These are phyloP conservation scores for Petunia hybrid DNA, from an alignment of 305 asterid species.

Conservation along the genomic window DNA sequence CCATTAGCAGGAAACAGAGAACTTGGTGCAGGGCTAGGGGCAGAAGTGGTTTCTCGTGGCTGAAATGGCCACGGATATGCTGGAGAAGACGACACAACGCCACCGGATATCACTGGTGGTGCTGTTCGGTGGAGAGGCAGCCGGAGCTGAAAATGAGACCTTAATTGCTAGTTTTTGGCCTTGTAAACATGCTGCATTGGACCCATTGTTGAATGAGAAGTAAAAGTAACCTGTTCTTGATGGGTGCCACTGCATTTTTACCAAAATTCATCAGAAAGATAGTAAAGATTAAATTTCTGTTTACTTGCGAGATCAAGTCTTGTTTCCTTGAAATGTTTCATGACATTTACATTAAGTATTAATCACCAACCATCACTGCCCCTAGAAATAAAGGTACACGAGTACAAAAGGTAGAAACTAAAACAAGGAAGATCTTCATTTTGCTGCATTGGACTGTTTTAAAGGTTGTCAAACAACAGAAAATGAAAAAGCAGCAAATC, in stretches of 20 bases:
- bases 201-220: slow-evolving; percentile 84
- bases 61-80: slow-evolving; percentile 74
- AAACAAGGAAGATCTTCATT: slow-evolving; percentile 12
- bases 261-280: not conserved
- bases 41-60: slow-evolving; percentile 45
- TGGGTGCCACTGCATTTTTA: slow-evolving; percentile 73
- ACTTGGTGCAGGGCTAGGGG: slow-evolving; percentile 56
- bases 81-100: slow-evolving; percentile 64
- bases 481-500: not conserved
- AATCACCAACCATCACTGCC: not conserved
- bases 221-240: slow-evolving; percentile 80
- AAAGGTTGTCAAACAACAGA: slow-evolving; percentile 13
- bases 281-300: not conserved
- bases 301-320: not conserved
- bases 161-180: slow-evolving; percentile 75
- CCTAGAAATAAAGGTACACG: not conserved
- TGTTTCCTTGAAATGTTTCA: not conserved
- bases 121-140: slow-evolving; percentile 35
- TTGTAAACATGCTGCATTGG: slow-evolving; percentile 57
- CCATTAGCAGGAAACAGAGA: slow-evolving; percentile 43
- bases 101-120: slow-evolving; percentile 54
- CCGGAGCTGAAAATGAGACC: slow-evolving; percentile 45
- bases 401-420: not conserved
- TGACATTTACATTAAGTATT: not conserved
- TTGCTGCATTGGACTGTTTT: not conserved